Base-by-base conservation (phyloP, 2,329 filamentous ascomycete genomes). In the Aspergillus oerlinghausenensis region DNA sequence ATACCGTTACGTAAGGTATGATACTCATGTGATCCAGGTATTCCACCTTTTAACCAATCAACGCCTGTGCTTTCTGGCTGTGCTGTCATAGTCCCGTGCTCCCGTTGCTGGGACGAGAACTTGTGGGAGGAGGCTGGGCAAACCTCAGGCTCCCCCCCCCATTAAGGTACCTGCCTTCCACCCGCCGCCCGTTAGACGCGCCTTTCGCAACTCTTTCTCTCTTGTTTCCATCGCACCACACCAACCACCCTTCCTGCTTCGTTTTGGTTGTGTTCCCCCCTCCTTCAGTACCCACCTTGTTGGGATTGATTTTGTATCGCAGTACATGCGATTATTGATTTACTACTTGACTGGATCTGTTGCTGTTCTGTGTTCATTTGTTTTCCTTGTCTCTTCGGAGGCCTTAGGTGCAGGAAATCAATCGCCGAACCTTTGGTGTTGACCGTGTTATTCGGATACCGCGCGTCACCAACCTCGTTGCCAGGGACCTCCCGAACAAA, bases 1-100 rank as follows among this genome's bases (percentile, higher is more conserved):
- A 47, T 14, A 3, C 17, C 9, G 45, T 60, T 51, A 61, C 43
- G 23, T 57, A 55, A 60, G 29, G 25, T 11, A 29, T 11, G 6
- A n/a, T 7, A 6, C 1, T 3, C 67, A 68, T 67, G 70, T 72
- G 69, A 70, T 48, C 63, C 64, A 67, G 71, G 65, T 69, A 69
- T 60, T 55, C 5, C 8, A 9, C 25, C 38, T 19, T 52, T 19
- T 3, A 14, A 25, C 61, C 61, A 60, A 63, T 63, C 52, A 60
- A 19, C 53, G 21, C 9, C 10, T 6, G 43, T 47, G 19, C 10
- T 14, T 26, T 17, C 43, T 47, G 4, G 19, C 17, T 47, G 43
- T 47, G 43, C 43, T 45, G 43, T 23, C 19, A 47, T 47, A 38
- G 32, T 17, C 32, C 32, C 32, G 32, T 38, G 32, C 32, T 45